Conservation (phyloP, 192 early-diverging fungal species). For the Podila clonocystis region DNA sequence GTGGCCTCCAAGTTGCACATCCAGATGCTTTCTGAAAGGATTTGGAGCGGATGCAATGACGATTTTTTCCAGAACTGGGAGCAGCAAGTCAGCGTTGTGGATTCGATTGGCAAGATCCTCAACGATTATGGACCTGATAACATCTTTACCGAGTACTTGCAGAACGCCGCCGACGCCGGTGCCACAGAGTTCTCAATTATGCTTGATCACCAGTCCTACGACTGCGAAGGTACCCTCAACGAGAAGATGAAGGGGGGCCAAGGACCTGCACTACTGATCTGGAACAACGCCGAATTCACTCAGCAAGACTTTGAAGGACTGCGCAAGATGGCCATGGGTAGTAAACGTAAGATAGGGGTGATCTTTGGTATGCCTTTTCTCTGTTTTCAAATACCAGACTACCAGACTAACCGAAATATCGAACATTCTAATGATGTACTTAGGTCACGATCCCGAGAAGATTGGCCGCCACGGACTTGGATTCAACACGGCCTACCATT, state of each 20-base stretch:
- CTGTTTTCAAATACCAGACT: no score
- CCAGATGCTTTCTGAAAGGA: conserved; percentile 11
- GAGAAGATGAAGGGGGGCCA: conserved; percentile 37
- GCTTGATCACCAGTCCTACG: conserved; percentile 13
- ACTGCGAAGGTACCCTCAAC: conserved; percentile 6
- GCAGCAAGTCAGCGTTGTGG: conserved; percentile 19
- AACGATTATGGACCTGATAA: conserved; percentile 36
- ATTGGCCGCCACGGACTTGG: conserved; percentile 48
- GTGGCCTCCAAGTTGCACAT: conserved; percentile 13
- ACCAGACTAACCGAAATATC: neutral
- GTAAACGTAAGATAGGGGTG: conserved; percentile 22
- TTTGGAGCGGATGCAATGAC: conserved; percentile 12
- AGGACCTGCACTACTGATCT: conserved; percentile 45
- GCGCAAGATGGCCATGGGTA: conserved; percentile 16
- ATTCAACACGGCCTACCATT: conserved; percentile 42
- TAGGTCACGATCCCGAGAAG: conserved; percentile 10
- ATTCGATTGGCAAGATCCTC: conserved; percentile 33
- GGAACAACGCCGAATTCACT: conserved; percentile 35
- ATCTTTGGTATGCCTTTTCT: no score
- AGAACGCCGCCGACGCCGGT: conserved; percentile 54
- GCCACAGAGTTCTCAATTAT: conserved; percentile 32
- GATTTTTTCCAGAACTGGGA: conserved; percentile 12
- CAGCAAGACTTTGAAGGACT: conserved; percentile 20
- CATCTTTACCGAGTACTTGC: conserved; percentile 46
- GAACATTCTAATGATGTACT: neutral